Base-by-base conservation (phyloP, 352 stramenopile species). In the Globisporangium sylvaticum region DNA sequence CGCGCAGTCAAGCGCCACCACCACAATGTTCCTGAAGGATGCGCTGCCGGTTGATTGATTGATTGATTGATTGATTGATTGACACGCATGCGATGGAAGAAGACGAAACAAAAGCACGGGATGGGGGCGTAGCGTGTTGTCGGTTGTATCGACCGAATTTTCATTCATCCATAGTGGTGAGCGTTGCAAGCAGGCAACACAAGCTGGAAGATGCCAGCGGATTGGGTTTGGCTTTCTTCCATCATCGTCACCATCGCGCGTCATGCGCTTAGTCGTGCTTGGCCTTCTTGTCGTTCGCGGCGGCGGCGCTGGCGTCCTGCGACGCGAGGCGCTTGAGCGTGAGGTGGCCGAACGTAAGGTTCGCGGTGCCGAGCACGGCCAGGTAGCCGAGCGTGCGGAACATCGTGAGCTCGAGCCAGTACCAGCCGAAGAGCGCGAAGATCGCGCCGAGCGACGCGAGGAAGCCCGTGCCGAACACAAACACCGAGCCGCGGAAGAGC, bases 361-460 rank as follows among this genome's bases (percentile, higher is more conserved):
- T 84, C 34, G 81, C 77, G 18, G 69, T 72, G 54, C 81, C 77
- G 64, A 95, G 64, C 39, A 90, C 77, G 18, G 71, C 79, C 46
- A 95, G 70, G 72, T 92, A 94, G 31, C 80, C 78, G 58, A 95
- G 70, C 58, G 84, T 93, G 62, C 79, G 78, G 81, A 89, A 94
- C 88, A 97, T 96, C 63, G 87, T 96, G 68, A 97, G 78, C 73
- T 92, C 77, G 55, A 95, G 78, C 90, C 90, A 97, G 82, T 96
- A 96, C 54, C 82, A 70, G 24, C 70, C 87, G 64, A 95, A 97
- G 55, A 97, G 87, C 67, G 67, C 77, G 9, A 96, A 75, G 65
- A 92, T 94, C 18, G 72, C 82, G 5, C 72, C 79, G 31, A 97
- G 71, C 58, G 86, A 95, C 27, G 66, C 76, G 46, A 95, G 67